A percentile compares a stretch with the other conserved stretches of the same genome.
Evolutionary conservation across 192 early-diverging fungal genomes (phyloP).

Genomic region (Thoreauomyces humboldtii): DNA sequence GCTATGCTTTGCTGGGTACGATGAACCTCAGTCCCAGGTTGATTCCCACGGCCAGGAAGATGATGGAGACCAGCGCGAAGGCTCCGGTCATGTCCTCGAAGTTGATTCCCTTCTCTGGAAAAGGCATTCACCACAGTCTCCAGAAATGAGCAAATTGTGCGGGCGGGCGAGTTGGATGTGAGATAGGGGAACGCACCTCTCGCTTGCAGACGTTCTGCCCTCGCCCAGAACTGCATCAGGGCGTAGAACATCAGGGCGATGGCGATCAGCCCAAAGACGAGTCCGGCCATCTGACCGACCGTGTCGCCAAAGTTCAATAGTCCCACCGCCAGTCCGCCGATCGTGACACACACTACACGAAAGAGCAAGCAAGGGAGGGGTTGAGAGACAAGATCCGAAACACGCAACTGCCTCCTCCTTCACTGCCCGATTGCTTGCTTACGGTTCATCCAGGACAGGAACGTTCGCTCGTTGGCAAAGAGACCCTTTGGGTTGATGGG

Average conservation of each 20-base stretch:
- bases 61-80: slow-evolving; percentile 56
- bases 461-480: slow-evolving; percentile 79
- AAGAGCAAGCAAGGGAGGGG: too few species aligned
- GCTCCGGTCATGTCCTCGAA: slow-evolving; percentile 63
- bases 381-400: too few species aligned
- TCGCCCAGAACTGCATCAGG: slow-evolving; percentile 56
- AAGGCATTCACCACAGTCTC: background rate
- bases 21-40: slow-evolving; percentile 33
- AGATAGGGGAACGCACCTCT: slow-evolving; percentile 36
- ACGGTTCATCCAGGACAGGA: slow-evolving; percentile 71
- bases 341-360: slow-evolving; percentile 44
- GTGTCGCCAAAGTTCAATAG: slow-evolving; percentile 65
- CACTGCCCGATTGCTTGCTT: background rate
- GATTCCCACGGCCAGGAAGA: slow-evolving; percentile 44
- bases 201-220: slow-evolving; percentile 51
- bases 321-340: slow-evolving; percentile 62
- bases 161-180: background rate
- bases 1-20: too few species aligned
- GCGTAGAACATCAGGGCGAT: slow-evolving; percentile 62
- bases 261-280: slow-evolving; percentile 61
- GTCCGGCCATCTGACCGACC: slow-evolving; percentile 51
- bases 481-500: slow-evolving; percentile 62
- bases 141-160: background rate
- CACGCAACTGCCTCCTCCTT: background rate
- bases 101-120: slow-evolving; percentile 18